Evolutionary conservation across 169 alveolate species (phyloP), one percentile per base, ranked within the genome.

Genomic region (Theileria parva): DNA sequence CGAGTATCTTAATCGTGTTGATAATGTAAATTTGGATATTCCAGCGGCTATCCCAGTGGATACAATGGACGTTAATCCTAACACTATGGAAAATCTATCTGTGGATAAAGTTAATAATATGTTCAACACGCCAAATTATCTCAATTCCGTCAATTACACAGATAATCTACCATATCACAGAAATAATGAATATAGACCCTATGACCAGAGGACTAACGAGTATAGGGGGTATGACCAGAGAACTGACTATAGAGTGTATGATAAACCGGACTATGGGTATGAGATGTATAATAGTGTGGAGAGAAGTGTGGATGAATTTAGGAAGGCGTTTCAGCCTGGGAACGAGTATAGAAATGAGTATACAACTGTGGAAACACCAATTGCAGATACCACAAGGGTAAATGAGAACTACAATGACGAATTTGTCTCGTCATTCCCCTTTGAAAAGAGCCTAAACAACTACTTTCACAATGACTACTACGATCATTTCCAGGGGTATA

Each of bases 311-410:
- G 34, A 63, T 50, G 86, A 83, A 25, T 83, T 83, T 71, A 32
- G 76, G 32, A 77, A 77, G 23, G 85, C 89, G 50, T 83, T 83
- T 65, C 74, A 77, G 34, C 86, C 89, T 11, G 89, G 79, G 25
- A 67, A 48, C 7, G 89, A 83, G 32, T 60, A 79, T 15, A 27
- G 64, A 32, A 83, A 74, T 72, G 89, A 83, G 77, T 83, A 83
- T 59, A 64, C 70, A 12, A 74, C 81, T 0, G 23, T 83, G 44
- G 80, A 83, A 30, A 83, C 89, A 0, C 89, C 89, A n/a, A 55
- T 77, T 15, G 72, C 50, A 8, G 81, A 83, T 15, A 21, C 15
- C 37, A 66, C 48, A 7, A 75, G 77, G 27, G 25, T n/a, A n/a
- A 30, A 30, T 2, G 25, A 51, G 28, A 23, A 61, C 9, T 11